phyloP scores from a whole-genome alignment of 176 grass and related monocot genomes.

The Phyllostachys edulis region DNA sequence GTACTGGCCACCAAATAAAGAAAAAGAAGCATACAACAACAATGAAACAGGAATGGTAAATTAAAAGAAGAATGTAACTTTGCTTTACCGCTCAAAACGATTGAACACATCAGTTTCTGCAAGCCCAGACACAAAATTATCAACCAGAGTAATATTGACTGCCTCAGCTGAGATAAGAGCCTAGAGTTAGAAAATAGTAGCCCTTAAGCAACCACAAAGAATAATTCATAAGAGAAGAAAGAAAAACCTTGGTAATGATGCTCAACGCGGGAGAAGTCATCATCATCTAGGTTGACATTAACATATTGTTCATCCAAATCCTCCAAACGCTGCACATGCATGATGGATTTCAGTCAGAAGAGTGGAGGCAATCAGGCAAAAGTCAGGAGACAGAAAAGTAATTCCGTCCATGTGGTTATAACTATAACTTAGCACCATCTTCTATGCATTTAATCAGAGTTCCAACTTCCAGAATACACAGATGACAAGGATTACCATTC shows the following conservation, averaged over 20 bases:
- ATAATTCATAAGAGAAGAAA: constrained; percentile 22
- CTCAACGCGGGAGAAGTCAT: constrained; percentile 41
- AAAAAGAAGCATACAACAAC: background rate
- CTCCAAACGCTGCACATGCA: constrained; percentile 65
- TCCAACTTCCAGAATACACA: background rate
- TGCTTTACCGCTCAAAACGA: constrained; percentile 73
- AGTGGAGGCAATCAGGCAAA: background rate
- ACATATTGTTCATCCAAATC: constrained; percentile 86
- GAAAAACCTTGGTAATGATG: constrained; percentile 74
- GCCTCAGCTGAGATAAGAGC: constrained; percentile 53
- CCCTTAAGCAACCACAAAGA: constrained; percentile 10
- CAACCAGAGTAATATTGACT: constrained; percentile 73
- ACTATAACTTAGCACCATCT: background rate
- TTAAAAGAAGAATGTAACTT: constrained; percentile 14
- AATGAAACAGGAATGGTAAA: no score
- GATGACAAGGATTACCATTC: constrained; percentile 63
- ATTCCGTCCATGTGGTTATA: background rate
- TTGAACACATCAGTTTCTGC: constrained; percentile 59
- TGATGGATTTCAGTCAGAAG: constrained; percentile 14
- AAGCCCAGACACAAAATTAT: constrained; percentile 51
- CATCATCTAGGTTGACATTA: constrained; percentile 64
- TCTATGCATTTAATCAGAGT: constrained; percentile 6
- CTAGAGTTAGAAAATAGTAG: background rate
- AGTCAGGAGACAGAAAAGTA: constrained; percentile 18
- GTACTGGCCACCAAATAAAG: background rate